Percentiles rank a stretch among this genome's conserved stretches.
These are phyloP conservation scores for Dalbergia cultrata DNA, from an alignment of 306 rosid genomes.

Conservation along the genomic window DNA sequence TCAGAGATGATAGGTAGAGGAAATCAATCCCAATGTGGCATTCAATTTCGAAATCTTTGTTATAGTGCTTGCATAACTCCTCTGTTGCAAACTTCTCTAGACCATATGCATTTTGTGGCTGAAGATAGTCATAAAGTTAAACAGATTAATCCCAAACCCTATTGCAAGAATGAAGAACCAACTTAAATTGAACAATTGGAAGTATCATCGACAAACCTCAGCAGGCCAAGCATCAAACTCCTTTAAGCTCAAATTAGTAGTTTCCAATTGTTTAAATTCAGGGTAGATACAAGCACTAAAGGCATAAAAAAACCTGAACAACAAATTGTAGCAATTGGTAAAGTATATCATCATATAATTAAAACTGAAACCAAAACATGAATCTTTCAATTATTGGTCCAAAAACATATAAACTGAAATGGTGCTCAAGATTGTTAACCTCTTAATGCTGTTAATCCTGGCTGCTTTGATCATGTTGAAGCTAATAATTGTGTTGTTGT, in stretches of 20 bases:
- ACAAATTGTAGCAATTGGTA: background rate
- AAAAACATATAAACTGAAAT: conserved; percentile 21
- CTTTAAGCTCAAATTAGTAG: conserved; percentile 96
- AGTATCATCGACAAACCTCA: conserved; percentile 68
- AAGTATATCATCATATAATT: conserved; percentile 14
- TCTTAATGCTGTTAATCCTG: conserved; percentile 87
- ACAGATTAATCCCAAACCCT: conserved; percentile 37
- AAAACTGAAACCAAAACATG: conserved; percentile 31
- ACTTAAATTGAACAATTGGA: conserved; percentile 32
- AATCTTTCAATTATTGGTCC: background rate
- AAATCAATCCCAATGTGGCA: conserved; percentile 49
- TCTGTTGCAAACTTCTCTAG: conserved; percentile 98
- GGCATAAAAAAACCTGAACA: conserved; percentile 90
- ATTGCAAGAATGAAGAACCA: conserved; percentile 12
- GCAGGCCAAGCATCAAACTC: conserved; percentile 99
- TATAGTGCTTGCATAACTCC: conserved; percentile 97
- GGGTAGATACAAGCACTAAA: conserved; percentile 99
- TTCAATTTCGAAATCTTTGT: conserved; percentile 92
- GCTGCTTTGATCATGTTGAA: conserved; percentile 96
- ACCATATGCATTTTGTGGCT: conserved; percentile 99
- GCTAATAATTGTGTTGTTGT: conserved; percentile 97
- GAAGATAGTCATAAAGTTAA: conserved; percentile 32
- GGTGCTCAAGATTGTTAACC: conserved; percentile 60
- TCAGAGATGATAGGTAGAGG: too few species aligned
- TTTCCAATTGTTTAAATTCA: conserved; percentile 93